Conservation (phyloP, 2,329 filamentous ascomycete genomes). For the Nectriaceae sp. region DNA sequence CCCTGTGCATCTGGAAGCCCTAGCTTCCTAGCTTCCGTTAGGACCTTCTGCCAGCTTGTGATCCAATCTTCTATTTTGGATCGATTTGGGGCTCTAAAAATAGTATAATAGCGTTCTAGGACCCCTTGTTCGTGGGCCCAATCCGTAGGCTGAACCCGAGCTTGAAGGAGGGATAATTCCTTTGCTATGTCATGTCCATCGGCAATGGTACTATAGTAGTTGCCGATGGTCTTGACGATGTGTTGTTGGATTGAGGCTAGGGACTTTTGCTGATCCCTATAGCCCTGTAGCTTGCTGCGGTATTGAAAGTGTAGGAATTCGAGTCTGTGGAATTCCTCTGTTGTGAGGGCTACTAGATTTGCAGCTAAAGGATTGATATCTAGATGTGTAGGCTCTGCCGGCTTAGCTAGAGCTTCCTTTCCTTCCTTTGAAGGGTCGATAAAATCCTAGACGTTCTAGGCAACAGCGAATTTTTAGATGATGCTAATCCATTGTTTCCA, state of each 20-base stretch:
- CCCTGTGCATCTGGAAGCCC: not conserved
- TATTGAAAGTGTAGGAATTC: not conserved
- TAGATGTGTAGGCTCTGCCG: not conserved
- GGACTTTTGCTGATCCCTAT: conserved; percentile 1
- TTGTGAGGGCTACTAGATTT: not conserved
- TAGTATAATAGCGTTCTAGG: not conserved
- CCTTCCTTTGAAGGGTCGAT: not conserved
- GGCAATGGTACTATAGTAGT: conserved; percentile 1
- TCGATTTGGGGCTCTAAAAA: conserved; percentile 1
- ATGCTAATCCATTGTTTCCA: conserved; percentile 3
- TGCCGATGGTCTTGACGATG: conserved; percentile 2
- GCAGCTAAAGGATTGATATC: not conserved
- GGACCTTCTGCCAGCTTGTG: conserved; percentile 1
- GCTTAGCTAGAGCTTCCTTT: not conserved
- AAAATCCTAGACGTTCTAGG: not conserved
- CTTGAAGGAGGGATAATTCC: not conserved
- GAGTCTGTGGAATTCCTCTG: not conserved
- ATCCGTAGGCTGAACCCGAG: not conserved
- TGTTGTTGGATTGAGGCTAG: conserved; percentile 1
- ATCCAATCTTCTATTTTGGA: not conserved
- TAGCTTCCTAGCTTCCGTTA: not conserved
- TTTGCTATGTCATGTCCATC: not conserved
- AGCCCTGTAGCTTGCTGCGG: not conserved
- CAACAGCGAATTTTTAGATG: conserved; percentile 1
- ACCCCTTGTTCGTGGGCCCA: not conserved